Evolutionary conservation across 176 grass and related monocot genomes (phyloP).

Genomic region (Juncus inflexus): DNA sequence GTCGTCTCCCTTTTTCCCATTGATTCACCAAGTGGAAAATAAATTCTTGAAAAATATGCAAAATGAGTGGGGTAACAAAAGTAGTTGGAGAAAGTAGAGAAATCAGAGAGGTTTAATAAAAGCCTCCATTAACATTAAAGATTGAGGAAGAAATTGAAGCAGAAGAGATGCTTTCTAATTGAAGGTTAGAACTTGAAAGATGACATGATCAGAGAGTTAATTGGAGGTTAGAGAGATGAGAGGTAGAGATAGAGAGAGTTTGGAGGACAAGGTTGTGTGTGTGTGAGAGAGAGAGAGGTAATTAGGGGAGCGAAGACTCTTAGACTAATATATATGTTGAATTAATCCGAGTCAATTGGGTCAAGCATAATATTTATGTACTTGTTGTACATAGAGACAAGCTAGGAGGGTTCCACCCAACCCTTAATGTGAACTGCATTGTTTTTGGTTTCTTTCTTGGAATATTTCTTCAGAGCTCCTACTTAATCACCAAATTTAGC

Average conservation of each 20-base stretch:
- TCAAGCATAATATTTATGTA: slow-evolving; percentile 18
- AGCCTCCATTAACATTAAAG: not conserved
- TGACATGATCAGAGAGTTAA: not conserved
- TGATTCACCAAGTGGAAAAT: not conserved
- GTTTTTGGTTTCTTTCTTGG: too few relatives aligned
- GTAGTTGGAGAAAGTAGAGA: not conserved
- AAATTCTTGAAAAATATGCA: not conserved
- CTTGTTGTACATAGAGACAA: slow-evolving; percentile 23
- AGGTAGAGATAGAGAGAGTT: not conserved
- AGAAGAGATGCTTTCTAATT: not conserved
- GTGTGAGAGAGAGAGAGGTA: slow-evolving; percentile 12
- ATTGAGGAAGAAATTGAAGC: slow-evolving; percentile 1
- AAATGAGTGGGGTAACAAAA: not conserved
- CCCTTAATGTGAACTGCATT: slow-evolving; percentile 3
- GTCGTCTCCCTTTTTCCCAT: slow-evolving; percentile 20
- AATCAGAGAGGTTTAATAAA: slow-evolving; percentile 1
- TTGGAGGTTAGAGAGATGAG: not conserved
- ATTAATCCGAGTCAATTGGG: not conserved
- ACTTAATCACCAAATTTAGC: too few relatives aligned
- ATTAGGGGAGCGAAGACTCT: not conserved
- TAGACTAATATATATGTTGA: slow-evolving; percentile 10
- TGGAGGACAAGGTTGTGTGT: too few relatives aligned
- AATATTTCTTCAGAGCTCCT: too few relatives aligned
- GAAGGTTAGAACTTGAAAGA: slow-evolving; percentile 1
- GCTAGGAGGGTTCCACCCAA: not conserved